Evolutionary conservation across 31 red algal genomes (phyloP).

Genomic region (Bonnemaisonia californica): DNA sequence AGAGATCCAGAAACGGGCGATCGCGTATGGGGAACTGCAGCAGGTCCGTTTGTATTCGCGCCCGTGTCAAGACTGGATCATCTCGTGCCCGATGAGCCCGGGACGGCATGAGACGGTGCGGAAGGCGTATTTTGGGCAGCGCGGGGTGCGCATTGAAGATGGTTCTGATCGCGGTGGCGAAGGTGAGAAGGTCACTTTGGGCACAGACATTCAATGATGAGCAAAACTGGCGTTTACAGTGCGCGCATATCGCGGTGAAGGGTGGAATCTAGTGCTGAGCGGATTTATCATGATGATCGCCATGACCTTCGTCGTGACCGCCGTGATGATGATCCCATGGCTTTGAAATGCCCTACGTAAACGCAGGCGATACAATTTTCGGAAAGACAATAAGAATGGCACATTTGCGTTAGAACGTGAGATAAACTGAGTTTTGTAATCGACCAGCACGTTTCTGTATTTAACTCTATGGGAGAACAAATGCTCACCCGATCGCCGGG

Average conservation of each 20-base stretch:
- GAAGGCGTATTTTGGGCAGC: not conserved
- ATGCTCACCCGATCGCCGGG: no score
- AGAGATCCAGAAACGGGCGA: conserved; percentile 80
- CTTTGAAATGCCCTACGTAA: conserved; percentile 40
- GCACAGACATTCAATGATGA: no score
- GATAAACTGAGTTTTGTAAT: not conserved
- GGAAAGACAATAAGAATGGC: no score
- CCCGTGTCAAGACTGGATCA: conserved; percentile 57
- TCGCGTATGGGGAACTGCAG: conserved; percentile 76
- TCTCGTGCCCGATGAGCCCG: conserved; percentile 61
- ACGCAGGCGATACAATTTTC: no score
- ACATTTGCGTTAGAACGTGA: not conserved
- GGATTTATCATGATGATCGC: no score
- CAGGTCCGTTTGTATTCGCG: conserved; percentile 85
- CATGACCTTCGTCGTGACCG: conserved; percentile 15
- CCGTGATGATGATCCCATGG: conserved; percentile 66
- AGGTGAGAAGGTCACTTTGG: no score
- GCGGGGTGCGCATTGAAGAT: not conserved
- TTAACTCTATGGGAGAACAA: not conserved
- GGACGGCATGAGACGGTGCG: not conserved
- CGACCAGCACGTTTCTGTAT: not conserved
- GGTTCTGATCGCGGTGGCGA: no score
- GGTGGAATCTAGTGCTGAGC: no score
- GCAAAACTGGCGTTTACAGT: no score
- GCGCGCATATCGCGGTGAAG: no score